Evolutionary conservation across 192 early-diverging fungal genomes (phyloP).

Genomic region (Radiomyces spectabilis): DNA sequence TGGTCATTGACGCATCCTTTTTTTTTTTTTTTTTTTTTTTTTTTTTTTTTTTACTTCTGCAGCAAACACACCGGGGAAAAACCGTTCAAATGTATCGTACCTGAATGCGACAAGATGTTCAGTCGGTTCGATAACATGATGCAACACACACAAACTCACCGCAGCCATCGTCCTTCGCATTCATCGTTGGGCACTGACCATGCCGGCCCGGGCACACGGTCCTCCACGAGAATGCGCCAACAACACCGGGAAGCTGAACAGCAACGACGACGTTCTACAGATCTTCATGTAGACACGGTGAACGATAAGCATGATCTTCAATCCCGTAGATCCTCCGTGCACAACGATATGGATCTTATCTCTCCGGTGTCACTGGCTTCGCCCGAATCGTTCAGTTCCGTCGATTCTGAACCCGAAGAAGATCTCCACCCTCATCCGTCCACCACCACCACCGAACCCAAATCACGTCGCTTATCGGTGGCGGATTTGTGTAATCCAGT

Average conservation of each 20-base stretch:
- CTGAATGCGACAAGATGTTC: conserved; percentile 57
- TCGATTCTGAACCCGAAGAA: background rate
- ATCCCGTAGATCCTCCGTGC: background rate
- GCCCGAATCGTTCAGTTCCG: background rate
- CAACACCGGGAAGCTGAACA: background rate
- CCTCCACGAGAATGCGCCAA: too few species aligned
- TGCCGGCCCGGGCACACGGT: too few species aligned
- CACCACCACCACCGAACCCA: background rate
- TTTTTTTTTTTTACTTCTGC: background rate
- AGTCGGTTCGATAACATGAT: conserved; percentile 80
- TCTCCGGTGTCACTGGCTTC: background rate
- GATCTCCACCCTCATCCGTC: background rate
- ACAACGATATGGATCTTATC: background rate
- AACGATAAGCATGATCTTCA: background rate
- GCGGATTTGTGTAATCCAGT: conserved; percentile 25
- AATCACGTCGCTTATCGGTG: conserved; percentile 12
- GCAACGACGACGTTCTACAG: background rate
- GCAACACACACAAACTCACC: conserved; percentile 72
- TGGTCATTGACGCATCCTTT: background rate
- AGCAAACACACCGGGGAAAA: conserved; percentile 48
- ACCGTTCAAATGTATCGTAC: conserved; percentile 65
- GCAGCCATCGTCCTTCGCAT: conserved; percentile 12
- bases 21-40: conserved; percentile 5
- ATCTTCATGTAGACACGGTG: background rate
- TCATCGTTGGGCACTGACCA: background rate